Conservation (phyloP, 345 rosid genomes). For the Gossypium bickii region DNA sequence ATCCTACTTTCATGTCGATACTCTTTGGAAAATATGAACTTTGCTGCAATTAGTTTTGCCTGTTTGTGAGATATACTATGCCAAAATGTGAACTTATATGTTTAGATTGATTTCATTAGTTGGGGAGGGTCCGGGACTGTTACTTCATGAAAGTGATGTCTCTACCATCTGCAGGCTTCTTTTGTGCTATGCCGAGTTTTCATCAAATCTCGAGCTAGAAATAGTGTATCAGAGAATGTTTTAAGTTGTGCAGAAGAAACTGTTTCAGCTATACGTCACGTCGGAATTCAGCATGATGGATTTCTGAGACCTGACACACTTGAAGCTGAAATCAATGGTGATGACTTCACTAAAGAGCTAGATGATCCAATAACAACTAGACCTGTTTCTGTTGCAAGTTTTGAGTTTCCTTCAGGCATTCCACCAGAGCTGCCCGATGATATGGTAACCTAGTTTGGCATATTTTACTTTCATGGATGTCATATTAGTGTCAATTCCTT, state of each 20-base stretch:
- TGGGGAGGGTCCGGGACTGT: neutral
- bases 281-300: constrained; percentile 37
- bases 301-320: constrained; percentile 21
- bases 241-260: constrained; percentile 37
- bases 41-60: neutral
- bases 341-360: constrained; percentile 11
- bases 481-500: constrained; percentile 5
- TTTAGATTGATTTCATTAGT: neutral
- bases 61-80: neutral
- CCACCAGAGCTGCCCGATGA: constrained; percentile 13
- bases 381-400: constrained; percentile 20
- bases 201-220: constrained; percentile 33
- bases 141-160: constrained; percentile 3
- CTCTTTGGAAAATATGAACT: neutral
- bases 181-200: constrained; percentile 51
- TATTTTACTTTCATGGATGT: neutral
- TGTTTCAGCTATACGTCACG: constrained; percentile 35
- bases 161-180: constrained; percentile 34
- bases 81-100: neutral
- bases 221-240: constrained; percentile 30
- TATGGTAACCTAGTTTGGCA: constrained; percentile 23
- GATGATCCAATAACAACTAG: constrained; percentile 11
- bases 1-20: neutral
- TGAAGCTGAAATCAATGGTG: constrained; percentile 17
- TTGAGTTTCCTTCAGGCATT: constrained; percentile 21